Base-by-base conservation (phyloP, 192 early-diverging fungal species). In the Backusella australiensis region DNA sequence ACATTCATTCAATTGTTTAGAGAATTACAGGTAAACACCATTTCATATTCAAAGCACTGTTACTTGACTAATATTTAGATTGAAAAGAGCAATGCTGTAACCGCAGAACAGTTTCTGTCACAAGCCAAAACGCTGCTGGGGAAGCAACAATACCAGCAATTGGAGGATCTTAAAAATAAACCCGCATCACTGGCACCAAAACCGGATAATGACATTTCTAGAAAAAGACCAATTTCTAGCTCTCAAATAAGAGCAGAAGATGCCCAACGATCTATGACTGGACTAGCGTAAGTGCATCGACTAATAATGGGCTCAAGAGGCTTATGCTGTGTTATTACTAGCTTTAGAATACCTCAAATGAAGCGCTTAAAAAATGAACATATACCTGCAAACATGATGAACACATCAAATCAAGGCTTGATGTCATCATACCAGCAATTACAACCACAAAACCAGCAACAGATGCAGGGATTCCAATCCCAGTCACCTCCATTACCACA, bases 101-200 rank as follows among this genome's bases (percentile, higher is more conserved):
- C 81, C 1, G 83, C 85, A 3, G 77, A 77, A 23, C 78, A 84
- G 42, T 86, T 86, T 67, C 75, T 86, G 71, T 72, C 71, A 5
- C 74, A 78, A 52, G 83, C 85, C 49, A 67, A 76, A 35, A 65
- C n/a, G 14, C 56, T 86, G 26, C 69, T 86, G 38, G 81, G 75
- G n/a, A 75, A 78, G 63, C 81, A 81, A 53, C 85, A 86, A 26
- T 86, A 83, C 52, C 80, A 84, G 39, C 82, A 83, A 69, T 35
- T 86, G 36, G 79, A 86, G 76, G 71, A 78, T 59, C 78, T 86
- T 32, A 84, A 84, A 71, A 83, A 79, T 36, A 78, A 81, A 70
- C 79, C 82, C 1, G 38, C 44, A 32, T 38, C 19, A 38, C 36
- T 34, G 59, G 46, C 21, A 38, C 39, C 38, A 35, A 74, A 63